Base-by-base conservation (phyloP, 1,284 basidiomycete species). In the Fomitopsis palustris region DNA sequence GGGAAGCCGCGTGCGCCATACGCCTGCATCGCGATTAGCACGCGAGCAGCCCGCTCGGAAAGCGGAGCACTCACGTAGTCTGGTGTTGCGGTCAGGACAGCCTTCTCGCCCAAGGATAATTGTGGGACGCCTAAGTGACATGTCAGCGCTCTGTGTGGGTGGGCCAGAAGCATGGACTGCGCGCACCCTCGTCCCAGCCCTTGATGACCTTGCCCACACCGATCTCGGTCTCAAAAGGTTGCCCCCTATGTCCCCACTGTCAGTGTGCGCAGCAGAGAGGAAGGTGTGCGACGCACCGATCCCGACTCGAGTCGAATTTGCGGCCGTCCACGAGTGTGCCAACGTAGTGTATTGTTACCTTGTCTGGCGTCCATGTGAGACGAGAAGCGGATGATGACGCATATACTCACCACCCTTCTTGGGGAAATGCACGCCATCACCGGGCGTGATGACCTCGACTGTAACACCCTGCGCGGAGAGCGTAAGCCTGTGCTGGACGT, bases 131-230 rank as follows among this genome's bases (percentile, higher is more conserved):
- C 89, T 92, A 66, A 45, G 59, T 43, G 61, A 47, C 54, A 52
- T 37, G 62, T 27, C 51, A 61, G 57, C 39, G 38, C 19, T 53
- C 39, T 41, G 43, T 29, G 45, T 33, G 35, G 33, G 41, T 16
- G 35, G 33, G 41, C 12, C 41, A 39, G 21, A 35, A 4, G 37
- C 37, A 55, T 56, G 23, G 52, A 10, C n/a, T 29, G 76, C 80
- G 49, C 49, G 71, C 69, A 91, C 93, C 92, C 75, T 95, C 92
- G 70, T 96, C 93, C 93, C 93, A 96, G 43, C 93, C 93, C 72
- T 82, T 88, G 77, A 95, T 95, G 57, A 95, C 92, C 72, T 86
- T 86, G 38, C 88, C 89, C 49, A 87, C 79, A 57, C 91, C 92
- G 65, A 96, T 95, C 69, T 81, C 71, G 23, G 90, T 93, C 68